phyloP scores from a whole-genome alignment of 257 asterid species.

The Linderniella brevidens region DNA sequence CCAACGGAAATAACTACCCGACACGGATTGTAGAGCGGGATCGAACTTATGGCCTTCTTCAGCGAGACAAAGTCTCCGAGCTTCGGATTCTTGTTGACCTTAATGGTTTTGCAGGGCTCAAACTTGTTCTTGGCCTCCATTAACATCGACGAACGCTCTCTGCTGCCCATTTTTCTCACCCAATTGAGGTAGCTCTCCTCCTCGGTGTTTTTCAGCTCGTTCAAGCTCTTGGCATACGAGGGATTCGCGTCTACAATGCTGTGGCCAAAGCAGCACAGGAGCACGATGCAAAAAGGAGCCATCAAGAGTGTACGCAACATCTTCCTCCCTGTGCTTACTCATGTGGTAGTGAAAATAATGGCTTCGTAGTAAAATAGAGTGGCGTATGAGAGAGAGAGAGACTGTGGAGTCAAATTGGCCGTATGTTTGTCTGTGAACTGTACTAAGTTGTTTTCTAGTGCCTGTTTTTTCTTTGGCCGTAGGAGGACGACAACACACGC shows the following conservation, averaged over 20 bases:
- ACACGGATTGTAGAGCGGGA: constrained; percentile 58
- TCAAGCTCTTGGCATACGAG: constrained; percentile 16
- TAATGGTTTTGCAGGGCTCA: constrained; percentile 41
- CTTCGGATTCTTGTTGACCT: constrained; percentile 44
- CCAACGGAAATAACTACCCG: constrained; percentile 57
- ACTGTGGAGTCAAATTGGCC: no score
- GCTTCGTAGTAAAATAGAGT: no score
- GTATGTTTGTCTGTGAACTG: no score
- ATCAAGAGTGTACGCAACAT: no score
- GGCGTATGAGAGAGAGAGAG: no score
- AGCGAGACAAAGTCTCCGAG: constrained; percentile 42
- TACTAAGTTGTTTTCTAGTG: no score
- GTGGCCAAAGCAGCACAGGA: not conserved
- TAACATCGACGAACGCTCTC: constrained; percentile 30
- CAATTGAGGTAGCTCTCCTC: constrained; percentile 39
- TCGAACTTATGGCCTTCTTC: constrained; percentile 43
- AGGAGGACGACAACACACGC: no score
- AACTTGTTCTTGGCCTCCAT: constrained; percentile 38
- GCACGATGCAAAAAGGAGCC: no score
- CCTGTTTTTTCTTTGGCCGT: no score
- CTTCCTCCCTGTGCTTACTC: no score
- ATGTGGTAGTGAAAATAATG: no score
- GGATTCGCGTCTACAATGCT: constrained; percentile 12
- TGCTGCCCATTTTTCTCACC: constrained; percentile 35
- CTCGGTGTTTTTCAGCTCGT: constrained; percentile 10